phyloP scores from a whole-genome alignment of 768 basidiomycete species.

The Flagelloscypha sp. region DNA sequence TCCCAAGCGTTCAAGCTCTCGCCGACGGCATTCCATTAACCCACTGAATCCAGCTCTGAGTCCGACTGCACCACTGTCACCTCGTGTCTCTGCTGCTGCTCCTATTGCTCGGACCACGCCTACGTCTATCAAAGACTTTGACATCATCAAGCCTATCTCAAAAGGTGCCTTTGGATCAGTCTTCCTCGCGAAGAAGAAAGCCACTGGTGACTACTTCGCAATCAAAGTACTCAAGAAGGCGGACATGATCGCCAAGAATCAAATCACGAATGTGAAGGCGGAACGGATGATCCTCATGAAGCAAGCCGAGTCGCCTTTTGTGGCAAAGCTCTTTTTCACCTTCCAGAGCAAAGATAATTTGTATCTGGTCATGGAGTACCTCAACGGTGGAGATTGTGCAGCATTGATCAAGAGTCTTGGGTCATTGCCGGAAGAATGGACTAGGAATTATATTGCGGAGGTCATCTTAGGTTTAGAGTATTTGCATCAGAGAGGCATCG shows the following conservation, averaged over 20 bases:
- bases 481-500: constrained; percentile 89
- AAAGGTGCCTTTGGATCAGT: constrained; percentile 99
- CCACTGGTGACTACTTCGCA: constrained; percentile 96
- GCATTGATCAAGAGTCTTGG: constrained; percentile 96
- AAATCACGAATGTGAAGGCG: constrained; percentile 99
- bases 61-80: constrained; percentile 71
- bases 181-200: constrained; percentile 96
- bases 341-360: constrained; percentile 99
- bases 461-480: constrained; percentile 93
- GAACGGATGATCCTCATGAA: constrained; percentile 99
- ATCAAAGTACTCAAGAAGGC: constrained; percentile 99
- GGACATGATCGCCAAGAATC: constrained; percentile 99
- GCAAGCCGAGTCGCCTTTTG: constrained; percentile 96
- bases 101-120: constrained; percentile 73
- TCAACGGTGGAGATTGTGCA: constrained; percentile 97
- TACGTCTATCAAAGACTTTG: constrained; percentile 97
- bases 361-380: constrained; percentile 99
- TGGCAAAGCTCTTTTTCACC: constrained; percentile 95
- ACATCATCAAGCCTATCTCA: constrained; percentile 98
- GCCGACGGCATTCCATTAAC: constrained; percentile 69
- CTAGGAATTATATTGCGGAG: constrained; percentile 92
- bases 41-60: constrained; percentile 55
- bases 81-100: constrained; percentile 71
- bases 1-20: constrained; percentile 41
- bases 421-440: constrained; percentile 91